Base-by-base conservation (phyloP, 768 basidiomycete genomes). In the Phanerodontia chrysosporium region DNA sequence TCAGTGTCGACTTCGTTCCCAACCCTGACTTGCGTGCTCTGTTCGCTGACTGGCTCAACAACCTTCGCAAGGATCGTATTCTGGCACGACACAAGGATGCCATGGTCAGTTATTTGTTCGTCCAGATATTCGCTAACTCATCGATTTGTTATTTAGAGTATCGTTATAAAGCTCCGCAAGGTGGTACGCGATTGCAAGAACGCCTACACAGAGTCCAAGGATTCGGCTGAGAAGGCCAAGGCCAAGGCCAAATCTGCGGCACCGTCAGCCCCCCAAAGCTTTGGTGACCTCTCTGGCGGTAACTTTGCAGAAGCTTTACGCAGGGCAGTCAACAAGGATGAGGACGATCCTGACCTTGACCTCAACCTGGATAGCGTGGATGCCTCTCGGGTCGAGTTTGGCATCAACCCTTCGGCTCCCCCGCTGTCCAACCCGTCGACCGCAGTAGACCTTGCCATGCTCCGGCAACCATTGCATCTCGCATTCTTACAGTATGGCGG, bases 1-100 rank as follows among this genome's bases (percentile, higher is more conserved):
- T 95, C 71, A 81, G 80, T 51, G 88, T 91, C 62, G 94, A 97
- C 69, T 96, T 95, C 67, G 73, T 93, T 59, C 86, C 89, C 45
- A 87, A 90, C 72, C 81, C 84, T 59, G 90, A 89, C 65, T 72
- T 96, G 67, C 79, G 94, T 64, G 68, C 85, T 27, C 70, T 88
- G 45, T 76, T 95, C 49, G 83, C 91, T 18, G 79, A 81, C 49
- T 95, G 92, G 91, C 67, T 96, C 58, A 97, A 96, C 70, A 74
- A 82, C n/a, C 72, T 92, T 58, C 76, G 83, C 42, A 78, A 79
- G 58, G 89, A 92, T 74, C 86, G 87, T n/a, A 78, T 84, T 49
- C 72, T 90, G 74, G 78, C 80, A 66, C 80, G 77, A 62, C 84
- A 86, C 65, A 73, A 73, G 51, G 90, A 92, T 65, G 90, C 89